Base-by-base conservation (phyloP, 768 basidiomycete genomes). In the Pleurotus platypus region DNA sequence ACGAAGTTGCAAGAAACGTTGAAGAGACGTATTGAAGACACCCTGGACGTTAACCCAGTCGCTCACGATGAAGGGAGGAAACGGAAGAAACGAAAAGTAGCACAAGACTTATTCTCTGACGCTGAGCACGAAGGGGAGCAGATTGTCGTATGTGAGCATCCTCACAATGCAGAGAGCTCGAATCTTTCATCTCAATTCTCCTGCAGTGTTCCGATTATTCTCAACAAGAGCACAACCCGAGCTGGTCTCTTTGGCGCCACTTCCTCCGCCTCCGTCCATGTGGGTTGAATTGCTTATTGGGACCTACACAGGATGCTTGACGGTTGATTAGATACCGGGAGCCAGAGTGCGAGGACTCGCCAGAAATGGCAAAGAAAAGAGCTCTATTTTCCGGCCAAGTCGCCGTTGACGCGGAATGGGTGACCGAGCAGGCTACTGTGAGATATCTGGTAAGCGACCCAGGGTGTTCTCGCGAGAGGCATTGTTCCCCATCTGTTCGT, bases 271-370 rank as follows among this genome's bases (percentile, higher is more conserved):
- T 6, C n/a, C 20, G 26, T 16, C 38, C 2, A 11, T 16, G 51
- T 54, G 15, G 37, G 26, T 27, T 16, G 1, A 22, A 8, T 37
- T n/a, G 37, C 13, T 42, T 20, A 2, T 35, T n/a, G 39, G 13
- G 18, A 13, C 13, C 5, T 26, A 24, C 0, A 37, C 15, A 16
- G 18, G 5, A 39, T 6, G n/a, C 20, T 11, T 26, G 15, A 42
- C 5, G 7, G 16, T 15, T 16, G 13, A 12, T 60, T 39, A 83
- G 81, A 61, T 75, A 73, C 20, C 73, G 70, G 42, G 79, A 75
- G 55, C 83, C 82, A 0, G 78, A 78, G 27, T 71, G 62, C 4
- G 84, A 85, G 62, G 84, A 85, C 60, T 72, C 64, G 48, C 66
- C 71, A 48, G 60, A 37, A 12, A 71, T 76, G 61, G 82, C 82